Conservation (phyloP, 2,329 filamentous ascomycete species). For the Coniochaeta sp. region DNA sequence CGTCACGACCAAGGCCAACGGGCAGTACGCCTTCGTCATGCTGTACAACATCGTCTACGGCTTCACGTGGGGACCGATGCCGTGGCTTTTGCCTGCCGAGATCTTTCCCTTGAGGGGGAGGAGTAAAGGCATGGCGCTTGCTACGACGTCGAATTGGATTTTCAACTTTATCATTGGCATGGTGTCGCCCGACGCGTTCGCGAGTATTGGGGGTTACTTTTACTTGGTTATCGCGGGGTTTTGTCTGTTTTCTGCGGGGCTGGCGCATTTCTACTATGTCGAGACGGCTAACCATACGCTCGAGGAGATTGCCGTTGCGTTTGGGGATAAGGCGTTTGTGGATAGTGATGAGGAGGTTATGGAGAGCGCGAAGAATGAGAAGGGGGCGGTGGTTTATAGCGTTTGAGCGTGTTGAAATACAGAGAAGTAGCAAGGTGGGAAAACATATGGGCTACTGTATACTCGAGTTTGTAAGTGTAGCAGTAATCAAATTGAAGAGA, state of each 20-base stretch:
- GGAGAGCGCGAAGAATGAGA: constrained; percentile 1
- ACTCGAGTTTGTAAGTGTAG: no score
- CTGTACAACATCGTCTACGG: constrained; percentile 71
- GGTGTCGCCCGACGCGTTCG: constrained; percentile 33
- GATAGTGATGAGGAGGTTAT: constrained; percentile 3
- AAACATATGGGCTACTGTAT: no score
- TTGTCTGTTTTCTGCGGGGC: constrained; percentile 26
- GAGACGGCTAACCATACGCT: constrained; percentile 29
- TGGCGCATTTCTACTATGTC: constrained; percentile 32
- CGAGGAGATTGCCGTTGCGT: constrained; percentile 31
- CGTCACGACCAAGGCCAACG: constrained; percentile 43
- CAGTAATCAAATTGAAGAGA: no score
- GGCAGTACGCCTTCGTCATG: constrained; percentile 66
- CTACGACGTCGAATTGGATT: constrained; percentile 46
- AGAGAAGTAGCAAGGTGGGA: no score
- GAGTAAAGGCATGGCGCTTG: constrained; percentile 48
- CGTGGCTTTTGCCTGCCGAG: constrained; percentile 63
- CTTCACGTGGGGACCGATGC: constrained; percentile 60
- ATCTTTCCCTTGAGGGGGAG: constrained; percentile 54
- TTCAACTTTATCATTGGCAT: constrained; percentile 49
- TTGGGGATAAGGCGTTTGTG: constrained; percentile 31
- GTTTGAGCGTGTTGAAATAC: no score
- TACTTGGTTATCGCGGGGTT: constrained; percentile 34
- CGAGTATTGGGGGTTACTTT: constrained; percentile 32
- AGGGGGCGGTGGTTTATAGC: no score